Evolutionary conservation across 352 stramenopile species (phyloP).

Genomic region (Pilasporangium apinafurcum): DNA sequence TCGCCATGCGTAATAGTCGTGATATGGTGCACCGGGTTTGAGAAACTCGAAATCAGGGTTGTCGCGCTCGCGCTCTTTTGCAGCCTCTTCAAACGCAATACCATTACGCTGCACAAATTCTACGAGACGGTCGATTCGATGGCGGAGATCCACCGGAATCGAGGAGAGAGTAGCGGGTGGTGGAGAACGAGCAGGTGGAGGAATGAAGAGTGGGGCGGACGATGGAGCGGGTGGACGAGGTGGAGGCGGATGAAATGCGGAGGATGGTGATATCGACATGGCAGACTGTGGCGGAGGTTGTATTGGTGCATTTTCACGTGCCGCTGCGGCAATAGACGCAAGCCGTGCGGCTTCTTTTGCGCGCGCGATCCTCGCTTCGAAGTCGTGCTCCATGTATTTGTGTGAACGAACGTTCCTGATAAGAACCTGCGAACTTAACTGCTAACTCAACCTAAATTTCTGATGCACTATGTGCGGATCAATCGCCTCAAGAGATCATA

Average conservation of each 20-base stretch:
- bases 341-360: constrained; percentile 48
- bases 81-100: constrained; percentile 42
- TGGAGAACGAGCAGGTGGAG: constrained; percentile 2
- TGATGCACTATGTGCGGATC: too few species aligned
- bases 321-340: constrained; percentile 30
- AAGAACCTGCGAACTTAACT: too few species aligned
- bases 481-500: too few species aligned
- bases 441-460: too few species aligned
- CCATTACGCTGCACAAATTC: constrained; percentile 60
- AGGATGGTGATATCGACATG: constrained; percentile 3
- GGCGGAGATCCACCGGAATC: constrained; percentile 27
- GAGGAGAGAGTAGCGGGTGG: not conserved
- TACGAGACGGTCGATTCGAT: constrained; percentile 51
- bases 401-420: too few species aligned
- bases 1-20: constrained; percentile 48
- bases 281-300: not conserved
- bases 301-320: constrained; percentile 7
- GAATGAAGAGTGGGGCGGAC: not conserved
- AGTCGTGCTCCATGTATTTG: too few species aligned
- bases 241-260: constrained; percentile 8
- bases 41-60: constrained; percentile 62
- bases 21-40: constrained; percentile 21
- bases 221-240: not conserved
- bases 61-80: constrained; percentile 26
- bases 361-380: constrained; percentile 49